Conservation (phyloP, 2,329 filamentous ascomycete species). For the Beauveria sp. region DNA sequence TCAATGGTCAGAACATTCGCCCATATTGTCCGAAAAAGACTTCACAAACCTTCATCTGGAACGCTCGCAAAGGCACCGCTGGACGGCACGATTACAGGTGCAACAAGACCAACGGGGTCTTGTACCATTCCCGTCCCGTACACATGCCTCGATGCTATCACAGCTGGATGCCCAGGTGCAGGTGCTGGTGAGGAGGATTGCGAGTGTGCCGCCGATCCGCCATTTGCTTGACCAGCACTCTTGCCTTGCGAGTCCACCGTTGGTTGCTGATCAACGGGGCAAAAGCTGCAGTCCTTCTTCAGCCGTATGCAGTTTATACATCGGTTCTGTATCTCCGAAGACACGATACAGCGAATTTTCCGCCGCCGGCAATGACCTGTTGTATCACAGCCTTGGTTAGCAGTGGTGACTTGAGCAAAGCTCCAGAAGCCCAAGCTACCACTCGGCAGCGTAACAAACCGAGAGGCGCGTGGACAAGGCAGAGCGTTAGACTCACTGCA, state of each 20-base stretch:
- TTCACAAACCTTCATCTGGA: background rate
- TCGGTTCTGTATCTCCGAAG: slow-evolving; percentile 60
- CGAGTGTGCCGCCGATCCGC: slow-evolving; percentile 32
- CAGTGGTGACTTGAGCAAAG: background rate
- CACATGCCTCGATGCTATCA: slow-evolving; percentile 17
- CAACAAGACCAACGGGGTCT: background rate
- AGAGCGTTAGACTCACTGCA: slow-evolving; percentile 60
- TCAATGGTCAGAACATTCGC: background rate
- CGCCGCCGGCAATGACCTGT: slow-evolving; percentile 76
- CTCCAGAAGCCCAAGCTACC: background rate
- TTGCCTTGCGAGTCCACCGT: slow-evolving; percentile 36
- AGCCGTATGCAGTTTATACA: slow-evolving; percentile 85
- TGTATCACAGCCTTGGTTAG: background rate
- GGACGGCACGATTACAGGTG: background rate
- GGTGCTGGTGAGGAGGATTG: slow-evolving; percentile 38
- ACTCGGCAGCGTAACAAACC: background rate
- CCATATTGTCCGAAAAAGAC: background rate
- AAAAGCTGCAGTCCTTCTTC: slow-evolving; percentile 86
- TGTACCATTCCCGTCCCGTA: background rate
- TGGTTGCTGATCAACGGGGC: slow-evolving; percentile 68
- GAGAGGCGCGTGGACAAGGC: background rate
- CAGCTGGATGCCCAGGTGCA: slow-evolving; percentile 29
- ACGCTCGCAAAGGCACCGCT: background rate
- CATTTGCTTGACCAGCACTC: slow-evolving; percentile 27
- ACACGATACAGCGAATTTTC: slow-evolving; percentile 79